Conservation (phyloP, 192 early-diverging fungal genomes). For the Coemansia sp. region DNA sequence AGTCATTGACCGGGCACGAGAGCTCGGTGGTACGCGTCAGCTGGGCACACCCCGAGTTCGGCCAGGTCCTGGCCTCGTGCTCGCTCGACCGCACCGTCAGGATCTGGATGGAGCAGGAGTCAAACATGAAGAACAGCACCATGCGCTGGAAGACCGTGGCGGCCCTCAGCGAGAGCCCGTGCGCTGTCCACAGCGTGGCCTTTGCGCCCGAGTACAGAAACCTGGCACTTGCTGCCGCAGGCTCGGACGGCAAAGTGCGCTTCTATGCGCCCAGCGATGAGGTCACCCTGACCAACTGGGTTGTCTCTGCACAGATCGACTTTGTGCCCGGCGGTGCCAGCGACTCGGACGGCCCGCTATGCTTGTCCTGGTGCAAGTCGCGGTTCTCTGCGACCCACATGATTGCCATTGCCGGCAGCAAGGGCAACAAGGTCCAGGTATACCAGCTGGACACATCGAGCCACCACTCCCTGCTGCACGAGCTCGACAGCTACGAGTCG, state of each 20-base stretch:
- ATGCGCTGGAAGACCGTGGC: slow-evolving; percentile 67
- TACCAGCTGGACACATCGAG: slow-evolving; percentile 18
- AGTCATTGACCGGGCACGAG: slow-evolving; percentile 73
- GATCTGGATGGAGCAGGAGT: slow-evolving; percentile 83
- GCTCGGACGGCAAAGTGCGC: slow-evolving; percentile 77
- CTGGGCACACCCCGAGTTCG: slow-evolving; percentile 98
- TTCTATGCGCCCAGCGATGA: slow-evolving; percentile 87
- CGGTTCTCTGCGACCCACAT: slow-evolving; percentile 73
- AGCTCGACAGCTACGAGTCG: slow-evolving; percentile 52
- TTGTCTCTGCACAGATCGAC: slow-evolving; percentile 62
- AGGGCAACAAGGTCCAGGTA: slow-evolving; percentile 70
- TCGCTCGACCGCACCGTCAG: slow-evolving; percentile 88
- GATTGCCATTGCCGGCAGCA: slow-evolving; percentile 77
- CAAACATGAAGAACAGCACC: slow-evolving; percentile 61
- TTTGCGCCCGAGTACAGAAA: slow-evolving; percentile 84
- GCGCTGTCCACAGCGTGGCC: slow-evolving; percentile 80
- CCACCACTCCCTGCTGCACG: slow-evolving; percentile 45
- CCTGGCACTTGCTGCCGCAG: slow-evolving; percentile 72
- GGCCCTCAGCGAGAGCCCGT: slow-evolving; percentile 62
- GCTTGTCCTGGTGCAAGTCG: slow-evolving; percentile 85
- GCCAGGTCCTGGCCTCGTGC: slow-evolving; percentile 84
- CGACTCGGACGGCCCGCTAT: slow-evolving; percentile 78
- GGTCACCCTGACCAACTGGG: slow-evolving; percentile 73
- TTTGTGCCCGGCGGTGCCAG: slow-evolving; percentile 54
- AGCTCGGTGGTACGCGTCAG: slow-evolving; percentile 77